Percentiles rank a stretch among this genome's conserved stretches.
Conservation (phyloP, 2,329 filamentous ascomycete genomes). For the Botrytis tulipae region DNA sequence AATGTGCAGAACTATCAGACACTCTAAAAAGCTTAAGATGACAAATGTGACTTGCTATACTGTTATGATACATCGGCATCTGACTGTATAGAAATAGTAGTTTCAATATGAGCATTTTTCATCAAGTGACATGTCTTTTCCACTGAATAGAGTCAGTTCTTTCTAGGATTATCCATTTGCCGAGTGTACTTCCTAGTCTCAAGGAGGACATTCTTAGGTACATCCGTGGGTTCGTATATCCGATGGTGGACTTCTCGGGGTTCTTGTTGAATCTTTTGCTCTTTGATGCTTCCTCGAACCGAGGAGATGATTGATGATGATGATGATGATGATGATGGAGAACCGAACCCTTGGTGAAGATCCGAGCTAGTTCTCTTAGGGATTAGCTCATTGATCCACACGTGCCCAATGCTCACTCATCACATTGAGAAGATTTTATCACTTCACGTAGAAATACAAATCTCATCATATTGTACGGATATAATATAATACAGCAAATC, state of each 20-base stretch:
- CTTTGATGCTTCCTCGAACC: not conserved
- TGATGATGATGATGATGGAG: not conserved
- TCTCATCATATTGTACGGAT: not conserved
- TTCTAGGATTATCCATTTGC: not conserved
- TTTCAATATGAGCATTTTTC: not conserved
- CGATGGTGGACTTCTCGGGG: not conserved
- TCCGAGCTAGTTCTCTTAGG: not conserved
- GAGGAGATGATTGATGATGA: not conserved
- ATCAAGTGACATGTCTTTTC: not conserved
- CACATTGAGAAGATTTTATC: not conserved
- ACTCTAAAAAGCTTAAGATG: not conserved
- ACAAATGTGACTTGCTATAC: not conserved
- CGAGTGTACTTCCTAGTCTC: not conserved
- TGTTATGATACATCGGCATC: not conserved
- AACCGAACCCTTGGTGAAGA: slow-evolving; percentile 5
- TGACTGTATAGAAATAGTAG: not conserved
- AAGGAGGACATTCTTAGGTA: not conserved
- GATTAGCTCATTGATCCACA: not conserved
- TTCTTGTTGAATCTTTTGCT: not conserved
- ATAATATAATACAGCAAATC: not conserved
- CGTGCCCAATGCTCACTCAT: not conserved
- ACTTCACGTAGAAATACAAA: not conserved
- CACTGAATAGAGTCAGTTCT: not conserved
- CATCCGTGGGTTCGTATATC: not conserved
- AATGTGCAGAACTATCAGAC: not conserved